These are phyloP conservation scores for Neospermospora avenae DNA, from an alignment of 2,329 filamentous ascomycete species.

Conservation along the genomic window DNA sequence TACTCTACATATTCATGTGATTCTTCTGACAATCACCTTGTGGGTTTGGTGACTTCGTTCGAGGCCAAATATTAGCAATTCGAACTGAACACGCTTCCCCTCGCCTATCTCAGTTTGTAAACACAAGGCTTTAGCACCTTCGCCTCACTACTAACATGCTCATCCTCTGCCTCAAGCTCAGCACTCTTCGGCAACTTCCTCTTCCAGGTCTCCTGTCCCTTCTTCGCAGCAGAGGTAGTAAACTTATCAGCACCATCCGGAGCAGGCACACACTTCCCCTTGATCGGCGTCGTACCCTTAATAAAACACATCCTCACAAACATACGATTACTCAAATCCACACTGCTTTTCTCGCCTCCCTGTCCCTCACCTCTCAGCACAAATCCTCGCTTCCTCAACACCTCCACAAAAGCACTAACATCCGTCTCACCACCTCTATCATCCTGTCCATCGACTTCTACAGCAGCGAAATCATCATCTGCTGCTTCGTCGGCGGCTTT, in stretches of 20 bases:
- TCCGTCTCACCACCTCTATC: constrained; percentile 72
- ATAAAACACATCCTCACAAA: constrained; percentile 96
- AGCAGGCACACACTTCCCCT: constrained; percentile 66
- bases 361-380: constrained; percentile 63
- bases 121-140: constrained; percentile 89
- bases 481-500: constrained; percentile 44
- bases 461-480: constrained; percentile 55
- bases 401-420: constrained; percentile 81
- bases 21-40: background rate
- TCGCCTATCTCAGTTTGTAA: constrained; percentile 70
- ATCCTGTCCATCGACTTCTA: constrained; percentile 68
- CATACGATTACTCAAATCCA: constrained; percentile 93
- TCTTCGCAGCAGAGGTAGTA: constrained; percentile 34
- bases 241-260: constrained; percentile 38
- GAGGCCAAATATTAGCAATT: background rate
- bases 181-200: constrained; percentile 54
- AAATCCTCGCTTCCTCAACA: constrained; percentile 77
- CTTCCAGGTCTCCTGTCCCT: constrained; percentile 61
- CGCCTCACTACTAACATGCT: constrained; percentile 63
- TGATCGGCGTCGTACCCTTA: constrained; percentile 72
- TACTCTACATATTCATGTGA: background rate
- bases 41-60: background rate
- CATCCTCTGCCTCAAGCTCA: constrained; percentile 56
- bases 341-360: constrained; percentile 45
- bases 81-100: background rate